phyloP scores from a whole-genome alignment of 2,329 filamentous ascomycete species.

The Stagonosporopsis rhizophila region DNA sequence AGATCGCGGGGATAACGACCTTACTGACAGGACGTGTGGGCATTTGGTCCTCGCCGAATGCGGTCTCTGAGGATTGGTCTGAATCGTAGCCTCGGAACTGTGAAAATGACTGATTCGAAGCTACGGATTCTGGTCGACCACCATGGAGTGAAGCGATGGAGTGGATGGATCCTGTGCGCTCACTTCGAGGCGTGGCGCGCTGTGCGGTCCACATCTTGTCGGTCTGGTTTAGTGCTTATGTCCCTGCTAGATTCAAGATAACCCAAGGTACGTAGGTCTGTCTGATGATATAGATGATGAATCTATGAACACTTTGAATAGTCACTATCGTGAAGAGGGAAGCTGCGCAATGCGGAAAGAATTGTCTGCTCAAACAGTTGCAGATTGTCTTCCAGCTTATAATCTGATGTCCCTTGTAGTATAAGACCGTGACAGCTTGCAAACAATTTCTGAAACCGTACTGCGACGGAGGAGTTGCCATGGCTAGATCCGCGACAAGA shows the following conservation, averaged over 20 bases:
- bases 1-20: slow-evolving; percentile 37
- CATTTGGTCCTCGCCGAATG: slow-evolving; percentile 35
- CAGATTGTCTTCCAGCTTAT: background rate
- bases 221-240: background rate
- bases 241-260: background rate
- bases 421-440: slow-evolving; percentile 31
- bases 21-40: slow-evolving; percentile 24
- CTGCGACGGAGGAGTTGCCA: slow-evolving; percentile 38
- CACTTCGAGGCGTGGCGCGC: slow-evolving; percentile 33
- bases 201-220: slow-evolving; percentile 44
- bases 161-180: slow-evolving; percentile 41
- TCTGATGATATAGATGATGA: background rate
- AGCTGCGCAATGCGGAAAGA: background rate
- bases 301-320: background rate
- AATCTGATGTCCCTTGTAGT: slow-evolving; percentile 13
- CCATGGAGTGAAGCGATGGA: slow-evolving; percentile 40
- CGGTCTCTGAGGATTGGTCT: slow-evolving; percentile 41
- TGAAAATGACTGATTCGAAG: slow-evolving; percentile 32
- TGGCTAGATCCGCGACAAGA: slow-evolving; percentile 14
- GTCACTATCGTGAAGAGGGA: background rate
- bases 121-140: slow-evolving; percentile 34
- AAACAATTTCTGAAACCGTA: slow-evolving; percentile 39
- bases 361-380: background rate
- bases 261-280: background rate
- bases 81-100: slow-evolving; percentile 42